These are phyloP conservation scores for Yarrowia galli DNA, from an alignment of 1,139 yeast genomes.

Conservation along the genomic window DNA sequence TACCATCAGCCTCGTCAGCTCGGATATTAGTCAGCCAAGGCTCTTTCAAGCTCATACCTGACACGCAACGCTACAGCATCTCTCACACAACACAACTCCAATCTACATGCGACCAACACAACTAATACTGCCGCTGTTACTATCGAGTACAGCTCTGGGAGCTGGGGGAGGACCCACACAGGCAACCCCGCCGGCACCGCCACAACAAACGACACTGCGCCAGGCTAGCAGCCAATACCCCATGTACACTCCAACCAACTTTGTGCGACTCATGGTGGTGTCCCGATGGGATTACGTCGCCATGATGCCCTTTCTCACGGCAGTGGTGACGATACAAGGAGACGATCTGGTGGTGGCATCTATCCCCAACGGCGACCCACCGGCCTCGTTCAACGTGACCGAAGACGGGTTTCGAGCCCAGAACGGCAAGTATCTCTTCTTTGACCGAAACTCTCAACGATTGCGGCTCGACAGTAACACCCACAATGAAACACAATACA, in stretches of 20 bases:
- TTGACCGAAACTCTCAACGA: not conserved
- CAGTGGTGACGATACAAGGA: conserved; percentile 8
- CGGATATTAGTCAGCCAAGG: not conserved
- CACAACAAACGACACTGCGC: not conserved
- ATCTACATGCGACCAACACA: no score
- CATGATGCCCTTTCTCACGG: not conserved
- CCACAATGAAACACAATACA: conserved; percentile 26
- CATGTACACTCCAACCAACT: not conserved
- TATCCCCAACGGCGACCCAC: conserved; percentile 30
- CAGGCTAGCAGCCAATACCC: not conserved
- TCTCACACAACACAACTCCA: not conserved
- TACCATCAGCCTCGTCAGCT: not conserved
- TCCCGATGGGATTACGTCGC: not conserved
- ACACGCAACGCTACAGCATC: no score
- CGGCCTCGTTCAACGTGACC: conserved; percentile 28
- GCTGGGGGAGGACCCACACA: not conserved
- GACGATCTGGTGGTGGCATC: conserved; percentile 18
- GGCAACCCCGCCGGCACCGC: no score
- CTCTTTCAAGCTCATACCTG: no score
- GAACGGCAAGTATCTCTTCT: conserved; percentile 13
- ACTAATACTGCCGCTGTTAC: not conserved
- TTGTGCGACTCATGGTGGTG: conserved; percentile 28
- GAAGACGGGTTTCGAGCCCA: conserved; percentile 20
- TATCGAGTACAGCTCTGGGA: not conserved
- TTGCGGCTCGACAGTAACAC: not conserved